phyloP scores from a whole-genome alignment of 2,329 filamentous ascomycete genomes.

The Rhinocladiella similis region DNA sequence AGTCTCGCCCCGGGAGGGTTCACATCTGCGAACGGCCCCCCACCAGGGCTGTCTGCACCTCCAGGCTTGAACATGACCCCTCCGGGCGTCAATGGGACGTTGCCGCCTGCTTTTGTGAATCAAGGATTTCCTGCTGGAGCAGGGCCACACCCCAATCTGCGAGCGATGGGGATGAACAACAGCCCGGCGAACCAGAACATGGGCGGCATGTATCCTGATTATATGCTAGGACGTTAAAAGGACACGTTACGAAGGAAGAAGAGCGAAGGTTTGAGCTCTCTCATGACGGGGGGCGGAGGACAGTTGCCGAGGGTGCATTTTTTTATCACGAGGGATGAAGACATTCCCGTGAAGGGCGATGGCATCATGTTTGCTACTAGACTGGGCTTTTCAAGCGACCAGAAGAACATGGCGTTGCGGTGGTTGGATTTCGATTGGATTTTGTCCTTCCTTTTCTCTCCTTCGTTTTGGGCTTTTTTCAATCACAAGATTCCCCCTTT shows the following conservation, averaged over 20 bases:
- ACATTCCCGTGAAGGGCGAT: not conserved
- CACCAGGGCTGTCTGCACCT: constrained; percentile 75
- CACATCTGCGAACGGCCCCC: constrained; percentile 70
- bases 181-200: constrained; percentile 33
- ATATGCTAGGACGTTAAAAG: constrained; percentile 46
- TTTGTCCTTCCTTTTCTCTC: not conserved
- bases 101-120: constrained; percentile 24
- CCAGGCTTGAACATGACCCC: constrained; percentile 62
- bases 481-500: constrained; percentile 25
- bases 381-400: not conserved
- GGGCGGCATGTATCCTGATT: constrained; percentile 45
- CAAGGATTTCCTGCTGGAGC: constrained; percentile 30
- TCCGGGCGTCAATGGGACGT: constrained; percentile 22
- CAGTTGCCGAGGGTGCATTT: too few species aligned
- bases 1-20: constrained; percentile 61
- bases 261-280: too few species aligned
- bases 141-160: constrained; percentile 34
- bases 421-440: not conserved
- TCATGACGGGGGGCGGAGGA: too few species aligned
- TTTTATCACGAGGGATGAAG: not conserved
- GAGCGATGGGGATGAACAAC: constrained; percentile 33
- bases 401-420: not conserved
- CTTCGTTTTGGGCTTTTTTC: constrained; percentile 8
- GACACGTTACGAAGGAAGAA: not conserved
- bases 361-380: not conserved